These are phyloP conservation scores for Aspergillus ellipticus DNA, from an alignment of 495 filamentous ascomycete species.

Conservation along the genomic window DNA sequence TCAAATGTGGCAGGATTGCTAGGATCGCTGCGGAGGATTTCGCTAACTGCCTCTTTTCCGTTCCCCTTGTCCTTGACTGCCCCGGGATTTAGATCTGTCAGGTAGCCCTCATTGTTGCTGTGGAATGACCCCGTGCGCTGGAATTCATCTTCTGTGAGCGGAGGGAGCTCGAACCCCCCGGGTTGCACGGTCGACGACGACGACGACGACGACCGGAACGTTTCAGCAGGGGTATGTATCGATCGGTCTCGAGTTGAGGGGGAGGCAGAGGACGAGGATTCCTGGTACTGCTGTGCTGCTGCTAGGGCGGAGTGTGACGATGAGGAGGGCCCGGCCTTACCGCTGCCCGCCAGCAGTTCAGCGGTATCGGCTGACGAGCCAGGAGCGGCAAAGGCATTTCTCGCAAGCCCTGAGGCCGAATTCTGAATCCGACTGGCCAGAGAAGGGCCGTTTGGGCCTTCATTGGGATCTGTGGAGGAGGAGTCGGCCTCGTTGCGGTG, in stretches of 20 bases:
- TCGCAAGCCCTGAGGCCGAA: slow-evolving; percentile 35
- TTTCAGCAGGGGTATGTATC: slow-evolving; percentile 1
- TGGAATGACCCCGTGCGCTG: slow-evolving; percentile 11
- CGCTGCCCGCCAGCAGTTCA: slow-evolving; percentile 23
- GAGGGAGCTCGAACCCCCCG: slow-evolving; percentile 25
- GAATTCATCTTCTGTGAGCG: slow-evolving; percentile 31
- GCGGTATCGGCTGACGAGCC: slow-evolving; percentile 20
- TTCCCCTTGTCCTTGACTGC: slow-evolving; percentile 14
- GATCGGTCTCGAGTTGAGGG: slow-evolving; percentile 6
- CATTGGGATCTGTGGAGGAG: slow-evolving; percentile 5
- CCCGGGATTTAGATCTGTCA: neutral
- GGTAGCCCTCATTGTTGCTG: neutral
- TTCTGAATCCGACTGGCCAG: slow-evolving; percentile 36
- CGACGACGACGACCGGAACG: slow-evolving; percentile 21
- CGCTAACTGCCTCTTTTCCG: slow-evolving; percentile 27
- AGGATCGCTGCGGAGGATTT: neutral
- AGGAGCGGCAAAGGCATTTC: slow-evolving; percentile 27
- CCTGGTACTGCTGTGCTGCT: slow-evolving; percentile 14
- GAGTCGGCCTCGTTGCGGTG: slow-evolving; percentile 7
- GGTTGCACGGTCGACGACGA: slow-evolving; percentile 11
- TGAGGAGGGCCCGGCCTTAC: slow-evolving; percentile 22
- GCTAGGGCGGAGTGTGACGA: slow-evolving; percentile 17
- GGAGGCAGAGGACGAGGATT: slow-evolving; percentile 6
- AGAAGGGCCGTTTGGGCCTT: slow-evolving; percentile 15
- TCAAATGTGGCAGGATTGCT: neutral